Evolutionary conservation across 257 asterid species (phyloP), one percentile per base, ranked within the genome.

Genomic region (Rubia yunnanensis): DNA sequence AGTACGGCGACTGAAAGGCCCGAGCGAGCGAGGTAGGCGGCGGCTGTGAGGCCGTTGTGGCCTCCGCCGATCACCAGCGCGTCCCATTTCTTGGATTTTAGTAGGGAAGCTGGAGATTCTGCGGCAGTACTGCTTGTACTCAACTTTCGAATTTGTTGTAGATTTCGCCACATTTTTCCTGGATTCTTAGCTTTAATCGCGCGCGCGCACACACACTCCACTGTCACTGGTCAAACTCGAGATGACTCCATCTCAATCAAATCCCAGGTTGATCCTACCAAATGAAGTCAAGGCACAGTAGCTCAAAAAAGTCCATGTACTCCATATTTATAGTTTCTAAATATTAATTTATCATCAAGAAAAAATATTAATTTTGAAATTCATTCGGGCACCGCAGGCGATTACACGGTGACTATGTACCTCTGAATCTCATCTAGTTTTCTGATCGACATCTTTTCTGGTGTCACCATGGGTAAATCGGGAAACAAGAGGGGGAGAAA

Each of bases 1-100:
- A 92, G 89, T 65, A 92, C 96, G 63, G 96, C 96, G 60, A 89
- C 98, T 7, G 98, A 92, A 63, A 89, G 89, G n/a, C 98, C 98
- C 32, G 95, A 84, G 53, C 88, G 92, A 65, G 96, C 92, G 36
- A 92, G 88, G 82, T 92, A 92, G 39, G 98, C 96, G 65, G 98
- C 96, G 31, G 96, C 88, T 7, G 95, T 92, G 48, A 92, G 96
- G 69, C 98, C 98, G 58, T 92, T 92, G 85, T 92, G 98, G 57
- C 98, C 98, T 5, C 89, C 95, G 70, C 98, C 98, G 24, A 92
- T 87, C 26, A 92, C 83, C 56, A 89, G 56, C 9, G 96, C 98
- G 78, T 92, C 98, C 91, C 91, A 92, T 77, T 85, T 85, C 73
- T 80, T 78, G 53, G 73, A 81, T 58, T 72, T 60, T 71, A 85